Evolutionary conservation across 2,329 filamentous ascomycete genomes (phyloP), one percentile per base, ranked within the genome.

Genomic region (Stagonosporopsis vannaccii): DNA sequence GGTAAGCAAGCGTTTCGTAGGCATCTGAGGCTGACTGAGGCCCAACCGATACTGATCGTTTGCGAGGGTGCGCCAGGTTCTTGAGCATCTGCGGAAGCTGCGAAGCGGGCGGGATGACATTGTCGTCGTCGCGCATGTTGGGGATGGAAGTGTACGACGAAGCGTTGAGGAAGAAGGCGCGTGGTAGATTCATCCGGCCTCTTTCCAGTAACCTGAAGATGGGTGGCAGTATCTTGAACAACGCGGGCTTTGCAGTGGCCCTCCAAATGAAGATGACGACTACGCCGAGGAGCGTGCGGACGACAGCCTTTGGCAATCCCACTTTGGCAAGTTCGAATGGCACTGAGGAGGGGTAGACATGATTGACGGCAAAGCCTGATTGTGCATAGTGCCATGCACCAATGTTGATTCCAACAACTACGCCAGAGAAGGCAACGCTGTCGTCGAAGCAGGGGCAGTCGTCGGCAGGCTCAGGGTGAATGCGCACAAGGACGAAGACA

Each of bases 391-490:
- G 90, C 94, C 93, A 98, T 7, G 87, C 89, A 9, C 90, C 94
- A 57, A 90, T 78, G 68, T 96, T 90, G 42, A 91, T 81, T 0
- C 95, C 95, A 66, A 97, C 90, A 51, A 96, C 84, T 20, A 97
- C 93, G 1, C 91, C 94, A 19, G 92, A 89, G 76, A 98, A 98
- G 3, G 93, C 89, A 44, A 98, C 91, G 67, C 91, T 96, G 77
- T 98, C 94, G 73, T 98, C 94, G 72, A 96, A 98, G 75, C 94
- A 98, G 4, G 94, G 94, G 66, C 95, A 99, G 74, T 97, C 92
- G 73, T 99, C 95, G 1, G 92, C 95, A 0, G 95, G 95, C 70
- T 99, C 95, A 0, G 95, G 95, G 70, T 99, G 94, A 28, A 97
- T 88, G 54, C 94, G 87, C 22, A 98, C 90, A 7, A 97, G 82